phyloP scores from a whole-genome alignment of 2,329 filamentous ascomycete species.

The Xylaria sp. region DNA sequence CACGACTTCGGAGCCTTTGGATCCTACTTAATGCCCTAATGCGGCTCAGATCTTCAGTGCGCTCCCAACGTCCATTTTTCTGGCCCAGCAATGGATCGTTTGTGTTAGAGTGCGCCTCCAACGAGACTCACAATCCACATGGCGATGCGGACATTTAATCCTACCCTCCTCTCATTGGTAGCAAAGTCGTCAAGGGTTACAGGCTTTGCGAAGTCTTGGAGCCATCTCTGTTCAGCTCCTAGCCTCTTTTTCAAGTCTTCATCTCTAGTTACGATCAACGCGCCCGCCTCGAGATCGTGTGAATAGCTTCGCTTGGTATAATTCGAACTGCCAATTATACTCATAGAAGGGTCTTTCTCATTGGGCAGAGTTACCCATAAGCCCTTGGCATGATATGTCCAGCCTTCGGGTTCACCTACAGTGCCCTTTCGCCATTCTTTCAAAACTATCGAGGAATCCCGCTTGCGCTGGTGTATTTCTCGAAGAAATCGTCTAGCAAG shows the following conservation, averaged over 20 bases:
- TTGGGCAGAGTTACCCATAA: constrained; percentile 84
- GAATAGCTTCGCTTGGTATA: constrained; percentile 95
- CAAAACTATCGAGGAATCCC: constrained; percentile 71
- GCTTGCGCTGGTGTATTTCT: constrained; percentile 59
- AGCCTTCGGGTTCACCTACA: constrained; percentile 82
- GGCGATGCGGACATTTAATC: constrained; percentile 83
- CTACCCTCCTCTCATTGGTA: constrained; percentile 83
- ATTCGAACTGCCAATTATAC: constrained; percentile 90
- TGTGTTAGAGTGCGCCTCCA: constrained; percentile 80
- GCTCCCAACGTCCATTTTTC: neutral
- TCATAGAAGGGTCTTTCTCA: constrained; percentile 76
- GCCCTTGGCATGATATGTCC: constrained; percentile 98
- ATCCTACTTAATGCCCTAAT: constrained; percentile 14
- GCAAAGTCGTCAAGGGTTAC: constrained; percentile 83
- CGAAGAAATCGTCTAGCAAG: constrained; percentile 85
- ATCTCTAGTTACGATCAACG: constrained; percentile 84
- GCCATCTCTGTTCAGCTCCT: constrained; percentile 81
- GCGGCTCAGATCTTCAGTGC: constrained; percentile 16
- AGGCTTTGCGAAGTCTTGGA: constrained; percentile 77
- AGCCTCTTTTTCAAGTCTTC: constrained; percentile 75
- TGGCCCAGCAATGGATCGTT: neutral
- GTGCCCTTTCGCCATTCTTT: constrained; percentile 90
- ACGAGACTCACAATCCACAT: constrained; percentile 94
- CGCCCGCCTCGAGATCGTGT: constrained; percentile 90
- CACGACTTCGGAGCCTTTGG: constrained; percentile 19